Evolutionary conservation across 441 rosid genomes (phyloP).

Genomic region (Viola pubescens): DNA sequence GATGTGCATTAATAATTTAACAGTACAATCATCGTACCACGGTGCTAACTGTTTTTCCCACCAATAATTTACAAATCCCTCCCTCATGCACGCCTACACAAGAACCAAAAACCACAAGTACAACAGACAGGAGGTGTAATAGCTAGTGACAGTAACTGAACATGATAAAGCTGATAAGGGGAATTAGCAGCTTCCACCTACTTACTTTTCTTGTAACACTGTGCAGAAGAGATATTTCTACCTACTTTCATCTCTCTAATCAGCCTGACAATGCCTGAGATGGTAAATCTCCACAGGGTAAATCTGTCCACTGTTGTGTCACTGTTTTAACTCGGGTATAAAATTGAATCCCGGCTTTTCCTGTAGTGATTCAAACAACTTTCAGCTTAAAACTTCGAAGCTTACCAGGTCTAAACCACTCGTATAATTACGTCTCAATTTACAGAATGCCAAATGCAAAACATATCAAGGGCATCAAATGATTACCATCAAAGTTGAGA

Average conservation of each 20-base stretch:
- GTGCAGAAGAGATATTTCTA: neutral
- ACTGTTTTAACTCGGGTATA: slow-evolving; percentile 80
- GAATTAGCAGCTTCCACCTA: too few species aligned
- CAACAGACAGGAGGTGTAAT: too few species aligned
- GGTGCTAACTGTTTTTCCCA: too few species aligned
- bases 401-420: neutral
- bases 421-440: too few species aligned
- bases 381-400: neutral
- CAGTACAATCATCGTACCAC: too few species aligned
- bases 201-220: neutral
- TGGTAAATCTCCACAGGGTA: slow-evolving; percentile 41
- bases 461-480: neutral
- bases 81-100: too few species aligned
- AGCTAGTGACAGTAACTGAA: too few species aligned
- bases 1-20: too few species aligned
- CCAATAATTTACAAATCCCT: too few species aligned
- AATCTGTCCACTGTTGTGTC: slow-evolving; percentile 87
- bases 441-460: neutral
- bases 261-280: slow-evolving; percentile 63
- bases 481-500: slow-evolving; percentile 72
- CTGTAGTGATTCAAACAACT: slow-evolving; percentile 27
- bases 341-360: slow-evolving; percentile 85
- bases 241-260: neutral
- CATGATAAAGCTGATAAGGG: too few species aligned
- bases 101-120: too few species aligned